phyloP scores from a whole-genome alignment of 805 yeast genomes.

The Metschnikowia picachoensis region DNA sequence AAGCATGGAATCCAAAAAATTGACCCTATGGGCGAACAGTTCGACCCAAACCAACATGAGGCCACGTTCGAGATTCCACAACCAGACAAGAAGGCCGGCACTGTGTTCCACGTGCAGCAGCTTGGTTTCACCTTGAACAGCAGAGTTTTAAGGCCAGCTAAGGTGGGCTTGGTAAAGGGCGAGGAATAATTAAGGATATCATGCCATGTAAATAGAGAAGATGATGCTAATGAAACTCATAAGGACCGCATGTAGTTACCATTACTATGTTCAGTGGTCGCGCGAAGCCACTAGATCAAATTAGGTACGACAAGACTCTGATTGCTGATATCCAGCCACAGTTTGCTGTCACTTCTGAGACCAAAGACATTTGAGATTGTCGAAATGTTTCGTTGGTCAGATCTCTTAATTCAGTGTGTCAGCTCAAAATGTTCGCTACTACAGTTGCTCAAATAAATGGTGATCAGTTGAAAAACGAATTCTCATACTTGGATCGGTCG shows the following conservation, averaged over 20 bases:
- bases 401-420: no score
- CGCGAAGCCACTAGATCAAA: no score
- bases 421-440: no score
- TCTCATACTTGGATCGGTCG: background rate
- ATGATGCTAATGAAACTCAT: background rate
- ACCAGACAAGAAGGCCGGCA: constrained; percentile 86
- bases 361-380: background rate
- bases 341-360: background rate
- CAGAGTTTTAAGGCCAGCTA: constrained; percentile 90
- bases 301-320: background rate
- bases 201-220: constrained; percentile 1
- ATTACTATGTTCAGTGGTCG: no score
- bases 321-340: background rate
- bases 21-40: constrained; percentile 78
- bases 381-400: background rate
- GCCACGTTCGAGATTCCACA: constrained; percentile 87
- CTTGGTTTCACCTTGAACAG: constrained; percentile 81
- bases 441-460: no score
- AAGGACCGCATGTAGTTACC: no score
- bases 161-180: constrained; percentile 86
- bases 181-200: constrained; percentile 8
- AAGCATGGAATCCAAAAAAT: constrained; percentile 79
- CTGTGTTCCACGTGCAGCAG: constrained; percentile 90
- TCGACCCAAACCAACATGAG: constrained; percentile 90
- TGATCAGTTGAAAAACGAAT: no score